phyloP scores from a whole-genome alignment of 495 filamentous ascomycete species.

The Talaromyces adpressus region DNA sequence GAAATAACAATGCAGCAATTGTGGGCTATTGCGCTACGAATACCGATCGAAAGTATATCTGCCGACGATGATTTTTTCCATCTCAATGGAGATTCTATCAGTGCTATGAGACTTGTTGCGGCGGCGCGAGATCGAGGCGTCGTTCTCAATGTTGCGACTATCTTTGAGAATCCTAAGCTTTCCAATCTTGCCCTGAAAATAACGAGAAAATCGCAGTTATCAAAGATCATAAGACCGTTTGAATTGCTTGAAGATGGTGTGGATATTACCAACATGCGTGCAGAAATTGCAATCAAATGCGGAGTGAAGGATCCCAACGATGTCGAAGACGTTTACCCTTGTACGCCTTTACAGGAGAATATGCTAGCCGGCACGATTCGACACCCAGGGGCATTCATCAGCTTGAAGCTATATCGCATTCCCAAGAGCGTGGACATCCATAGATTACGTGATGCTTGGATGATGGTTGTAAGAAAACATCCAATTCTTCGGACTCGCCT shows the following conservation, averaged over 20 bases:
- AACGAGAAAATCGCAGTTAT: no score
- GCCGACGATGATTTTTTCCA: constrained; percentile 18
- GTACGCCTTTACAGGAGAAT: constrained; percentile 22
- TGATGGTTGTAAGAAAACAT: constrained; percentile 19
- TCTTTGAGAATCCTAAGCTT: constrained; percentile 12
- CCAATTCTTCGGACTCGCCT: constrained; percentile 34
- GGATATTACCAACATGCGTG: background rate
- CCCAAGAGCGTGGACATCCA: constrained; percentile 27
- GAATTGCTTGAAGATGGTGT: background rate
- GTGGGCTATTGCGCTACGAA: constrained; percentile 12
- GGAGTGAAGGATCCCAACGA: background rate
- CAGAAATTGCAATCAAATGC: background rate
- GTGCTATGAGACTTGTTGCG: constrained; percentile 24
- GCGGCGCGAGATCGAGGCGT: constrained; percentile 11
- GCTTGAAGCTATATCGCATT: constrained; percentile 26
- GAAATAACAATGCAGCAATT: constrained; percentile 14
- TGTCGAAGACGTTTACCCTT: constrained; percentile 4
- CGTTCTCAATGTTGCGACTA: constrained; percentile 13
- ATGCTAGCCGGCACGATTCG: constrained; percentile 38
- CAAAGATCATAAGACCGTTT: background rate
- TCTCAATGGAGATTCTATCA: constrained; percentile 29
- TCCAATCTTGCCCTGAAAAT: constrained; percentile 10
- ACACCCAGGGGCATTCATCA: constrained; percentile 32
- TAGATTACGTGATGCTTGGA: constrained; percentile 44
- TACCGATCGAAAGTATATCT: constrained; percentile 5